These are phyloP conservation scores for Saccharomyces uvarum DNA, from an alignment of 1,139 yeast genomes.

Conservation along the genomic window DNA sequence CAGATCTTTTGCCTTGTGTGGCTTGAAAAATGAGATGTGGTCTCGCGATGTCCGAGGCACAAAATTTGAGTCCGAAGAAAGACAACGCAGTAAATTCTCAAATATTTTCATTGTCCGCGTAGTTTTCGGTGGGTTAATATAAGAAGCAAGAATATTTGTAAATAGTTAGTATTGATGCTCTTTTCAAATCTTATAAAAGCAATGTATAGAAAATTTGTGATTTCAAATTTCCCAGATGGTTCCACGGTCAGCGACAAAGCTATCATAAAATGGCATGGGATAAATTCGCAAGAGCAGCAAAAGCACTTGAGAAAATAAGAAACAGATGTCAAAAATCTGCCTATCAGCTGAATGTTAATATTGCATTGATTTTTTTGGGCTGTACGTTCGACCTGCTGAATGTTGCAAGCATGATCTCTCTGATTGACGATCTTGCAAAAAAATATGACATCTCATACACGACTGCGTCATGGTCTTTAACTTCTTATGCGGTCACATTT, in stretches of 20 bases:
- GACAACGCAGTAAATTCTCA: background rate
- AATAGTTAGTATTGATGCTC: background rate
- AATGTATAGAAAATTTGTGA: background rate
- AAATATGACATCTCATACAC: constrained; percentile 8
- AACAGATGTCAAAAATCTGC: constrained; percentile 6
- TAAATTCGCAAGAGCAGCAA: background rate
- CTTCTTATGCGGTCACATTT: constrained; percentile 31
- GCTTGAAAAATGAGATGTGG: background rate
- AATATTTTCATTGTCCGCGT: background rate
- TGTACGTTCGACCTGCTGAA: constrained; percentile 11
- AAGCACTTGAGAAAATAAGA: background rate
- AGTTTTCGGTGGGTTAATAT: background rate
- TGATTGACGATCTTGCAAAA: constrained; percentile 8
- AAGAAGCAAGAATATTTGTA: background rate
- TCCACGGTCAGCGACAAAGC: background rate
- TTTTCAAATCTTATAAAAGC: background rate
- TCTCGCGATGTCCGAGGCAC: background rate
- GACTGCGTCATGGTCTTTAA: constrained; percentile 26
- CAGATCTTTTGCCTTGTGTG: background rate
- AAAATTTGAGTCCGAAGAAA: background rate
- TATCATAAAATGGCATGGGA: background rate
- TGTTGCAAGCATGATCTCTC: constrained; percentile 10
- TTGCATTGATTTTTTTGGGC: constrained; percentile 8
- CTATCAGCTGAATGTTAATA: constrained; percentile 6
- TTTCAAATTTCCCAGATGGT: background rate